These are phyloP conservation scores for Oryza officinalis DNA, from an alignment of 176 grass and related monocot genomes.

Conservation along the genomic window DNA sequence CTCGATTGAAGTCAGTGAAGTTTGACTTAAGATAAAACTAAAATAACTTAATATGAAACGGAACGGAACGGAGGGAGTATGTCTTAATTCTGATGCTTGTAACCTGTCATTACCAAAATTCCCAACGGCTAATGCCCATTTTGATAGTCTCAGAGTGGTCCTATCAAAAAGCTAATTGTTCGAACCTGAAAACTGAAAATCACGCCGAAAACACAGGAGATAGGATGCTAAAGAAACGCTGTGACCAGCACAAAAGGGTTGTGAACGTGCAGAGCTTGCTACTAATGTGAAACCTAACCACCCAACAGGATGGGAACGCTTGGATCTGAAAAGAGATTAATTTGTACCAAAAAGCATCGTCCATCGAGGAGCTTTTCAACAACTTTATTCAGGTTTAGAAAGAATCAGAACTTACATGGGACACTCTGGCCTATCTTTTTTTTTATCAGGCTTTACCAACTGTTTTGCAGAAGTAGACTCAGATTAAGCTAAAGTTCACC, in stretches of 20 bases:
- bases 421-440: background rate
- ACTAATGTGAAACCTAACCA: conserved; percentile 17
- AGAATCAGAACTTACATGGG: background rate
- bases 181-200: conserved; percentile 1
- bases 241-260: background rate
- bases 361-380: background rate
- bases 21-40: too few species aligned
- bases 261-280: conserved; percentile 4
- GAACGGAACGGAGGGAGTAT: too few species aligned
- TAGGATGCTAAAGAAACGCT: background rate
- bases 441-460: background rate
- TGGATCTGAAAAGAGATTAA: background rate
- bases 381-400: background rate
- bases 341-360: conserved; percentile 11
- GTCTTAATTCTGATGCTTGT: background rate
- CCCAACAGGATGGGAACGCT: conserved; percentile 29
- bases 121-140: background rate
- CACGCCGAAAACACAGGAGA: background rate
- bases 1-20: too few species aligned
- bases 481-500: background rate
- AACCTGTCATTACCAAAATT: background rate
- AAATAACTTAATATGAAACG: too few species aligned
- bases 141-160: background rate
- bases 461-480: background rate
- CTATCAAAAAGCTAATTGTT: background rate